Evolutionary conservation across 2,329 filamentous ascomycete genomes (phyloP), one percentile per base, ranked within the genome.

Genomic region (Clonostachys rosea): DNA sequence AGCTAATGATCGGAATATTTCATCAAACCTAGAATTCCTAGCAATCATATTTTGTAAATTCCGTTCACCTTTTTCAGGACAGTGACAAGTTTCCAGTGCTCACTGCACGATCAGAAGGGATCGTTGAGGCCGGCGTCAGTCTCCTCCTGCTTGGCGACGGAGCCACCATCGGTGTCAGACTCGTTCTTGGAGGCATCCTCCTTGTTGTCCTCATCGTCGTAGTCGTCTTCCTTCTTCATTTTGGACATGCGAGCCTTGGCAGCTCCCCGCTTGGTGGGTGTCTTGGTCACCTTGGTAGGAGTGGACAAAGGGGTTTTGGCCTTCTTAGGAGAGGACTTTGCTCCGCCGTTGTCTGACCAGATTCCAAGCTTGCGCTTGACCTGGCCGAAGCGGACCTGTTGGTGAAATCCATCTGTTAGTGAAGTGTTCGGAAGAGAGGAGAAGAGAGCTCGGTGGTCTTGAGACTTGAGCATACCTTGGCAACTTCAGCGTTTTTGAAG

Each of bases 361-460:
- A 74, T 62, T 4, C 68, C 67, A 1, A 73, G 61, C 59, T 76
- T 75, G 42, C 64, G 62, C 58, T 72, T 77, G 50, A 79, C 69
- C 49, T 79, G 74, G 5, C 71, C 66, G 48, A 72, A 79, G 42
- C 76, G 72, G 37, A 69, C 66, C 65, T 73, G 48, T 37, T 34
- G 1, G 5, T 9, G 18, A 37, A 37, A 35, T 6, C 14, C 33
- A 36, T 11, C 39, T 20, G 24, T 49, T 5, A 24, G 12, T 30
- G 12, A 35, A 45, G 20, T 46, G 9, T 24, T 13, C 14, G 14
- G 34, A 2, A 5, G 33, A 9, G 18, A 20, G 44, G 4, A 40
- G 24, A 24, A 34, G 42, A 44, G 16, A 36, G 41, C 8, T 24
- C 8, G 24, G 24, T 9, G 6, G 11, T 5, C 35, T 36, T 30